These are phyloP conservation scores for Cokeromyces recurvatus DNA, from an alignment of 371 early-diverging fungal genomes.

Conservation along the genomic window DNA sequence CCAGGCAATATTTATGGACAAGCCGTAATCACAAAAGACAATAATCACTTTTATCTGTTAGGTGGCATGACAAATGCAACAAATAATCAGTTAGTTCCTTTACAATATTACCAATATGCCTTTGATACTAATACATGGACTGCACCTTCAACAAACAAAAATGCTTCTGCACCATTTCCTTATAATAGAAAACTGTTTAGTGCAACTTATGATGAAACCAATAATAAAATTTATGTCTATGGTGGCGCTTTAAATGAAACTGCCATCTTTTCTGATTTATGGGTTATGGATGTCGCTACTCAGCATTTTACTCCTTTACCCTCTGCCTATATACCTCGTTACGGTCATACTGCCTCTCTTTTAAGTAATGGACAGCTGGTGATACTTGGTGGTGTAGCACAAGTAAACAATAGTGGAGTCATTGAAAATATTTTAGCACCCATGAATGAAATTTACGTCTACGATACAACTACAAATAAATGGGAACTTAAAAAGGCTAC, in stretches of 20 bases:
- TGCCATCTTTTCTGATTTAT: constrained; percentile 19
- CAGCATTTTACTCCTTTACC: constrained; percentile 15
- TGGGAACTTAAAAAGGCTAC: constrained; percentile 8
- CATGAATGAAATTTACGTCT: constrained; percentile 21
- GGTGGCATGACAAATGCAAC: constrained; percentile 22
- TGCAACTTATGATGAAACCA: constrained; percentile 11
- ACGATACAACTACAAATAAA: constrained; percentile 13
- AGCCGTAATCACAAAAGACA: constrained; percentile 16
- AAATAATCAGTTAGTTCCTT: not conserved
- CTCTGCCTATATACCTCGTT: constrained; percentile 13
- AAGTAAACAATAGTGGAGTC: not conserved
- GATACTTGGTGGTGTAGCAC: constrained; percentile 33
- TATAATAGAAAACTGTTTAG: constrained; percentile 15
- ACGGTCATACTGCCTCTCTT: constrained; percentile 36
- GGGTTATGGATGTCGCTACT: constrained; percentile 19
- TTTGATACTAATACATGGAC: constrained; percentile 20
- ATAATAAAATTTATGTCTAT: constrained; percentile 21
- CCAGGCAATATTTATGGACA: constrained; percentile 17
- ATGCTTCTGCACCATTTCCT: not conserved
- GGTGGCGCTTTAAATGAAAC: constrained; percentile 23
- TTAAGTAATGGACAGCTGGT: constrained; percentile 37
- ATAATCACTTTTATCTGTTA: constrained; percentile 11
- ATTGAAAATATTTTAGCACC: not conserved
- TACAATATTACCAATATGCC: constrained; percentile 14
- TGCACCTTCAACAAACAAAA: not conserved